phyloP scores from a whole-genome alignment of 805 yeast genomes.

The Yarrowia alimentaria region DNA sequence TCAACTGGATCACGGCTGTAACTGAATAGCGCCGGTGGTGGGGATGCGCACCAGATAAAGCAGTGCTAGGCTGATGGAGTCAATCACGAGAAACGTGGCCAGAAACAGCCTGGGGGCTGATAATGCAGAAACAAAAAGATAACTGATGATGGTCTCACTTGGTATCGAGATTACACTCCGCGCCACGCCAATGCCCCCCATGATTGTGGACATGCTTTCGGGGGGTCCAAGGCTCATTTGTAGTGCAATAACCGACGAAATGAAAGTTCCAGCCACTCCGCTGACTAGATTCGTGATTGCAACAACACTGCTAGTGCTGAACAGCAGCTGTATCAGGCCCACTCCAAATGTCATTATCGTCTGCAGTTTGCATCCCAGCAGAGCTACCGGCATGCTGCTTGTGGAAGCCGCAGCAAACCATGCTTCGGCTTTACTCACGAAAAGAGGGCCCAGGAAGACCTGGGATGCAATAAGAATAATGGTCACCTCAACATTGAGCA shows the following conservation, averaged over 20 bases:
- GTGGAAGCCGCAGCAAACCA: too few species aligned
- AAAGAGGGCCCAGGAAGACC: constrained; percentile 11
- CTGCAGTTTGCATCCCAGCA: constrained; percentile 17
- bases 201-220: constrained; percentile 17
- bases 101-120: constrained; percentile 5
- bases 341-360: neutral
- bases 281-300: too few species aligned
- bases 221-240: constrained; percentile 19
- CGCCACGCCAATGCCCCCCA: constrained; percentile 9
- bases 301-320: too few species aligned
- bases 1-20: too few species aligned
- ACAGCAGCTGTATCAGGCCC: neutral
- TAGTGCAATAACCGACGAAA: constrained; percentile 16
- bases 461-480: constrained; percentile 6
- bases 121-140: constrained; percentile 1
- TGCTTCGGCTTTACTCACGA: constrained; percentile 4
- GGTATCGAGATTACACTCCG: constrained; percentile 8
- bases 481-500: constrained; percentile 1
- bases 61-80: neutral
- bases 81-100: neutral
- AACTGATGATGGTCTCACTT: neutral
- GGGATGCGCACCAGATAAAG: neutral
- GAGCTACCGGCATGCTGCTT: constrained; percentile 14
- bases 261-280: constrained; percentile 21
- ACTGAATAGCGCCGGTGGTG: neutral